Conservation (phyloP, 805 yeast genomes). For the Pichia kluyveri region DNA sequence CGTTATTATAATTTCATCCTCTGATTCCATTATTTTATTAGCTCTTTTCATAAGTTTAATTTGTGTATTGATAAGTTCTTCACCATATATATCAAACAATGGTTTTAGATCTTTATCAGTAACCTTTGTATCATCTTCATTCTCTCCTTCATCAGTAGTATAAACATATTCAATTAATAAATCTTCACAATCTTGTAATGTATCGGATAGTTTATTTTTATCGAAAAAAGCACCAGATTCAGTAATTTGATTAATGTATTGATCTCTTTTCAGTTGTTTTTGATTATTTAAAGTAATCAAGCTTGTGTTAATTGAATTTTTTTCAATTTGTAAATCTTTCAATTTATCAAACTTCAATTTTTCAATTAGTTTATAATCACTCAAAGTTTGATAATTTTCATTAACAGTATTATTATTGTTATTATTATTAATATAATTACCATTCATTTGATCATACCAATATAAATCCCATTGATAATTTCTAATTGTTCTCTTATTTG, state of each 20-base stretch:
- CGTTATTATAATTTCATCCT: constrained; percentile 6
- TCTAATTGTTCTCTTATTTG: constrained; percentile 33
- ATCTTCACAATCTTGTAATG: not conserved
- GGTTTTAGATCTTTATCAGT: not conserved
- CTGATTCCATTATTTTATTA: constrained; percentile 3
- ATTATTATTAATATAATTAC: constrained; percentile 12
- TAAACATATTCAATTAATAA: not conserved
- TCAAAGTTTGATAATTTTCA: not conserved
- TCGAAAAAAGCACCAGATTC: not conserved
- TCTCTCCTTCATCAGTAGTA: constrained; percentile 2
- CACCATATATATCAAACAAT: constrained; percentile 1
- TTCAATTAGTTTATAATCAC: not conserved
- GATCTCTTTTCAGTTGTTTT: not conserved
- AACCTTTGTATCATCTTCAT: not conserved
- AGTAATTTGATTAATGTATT: not conserved
- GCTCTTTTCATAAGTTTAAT: too few relatives aligned
- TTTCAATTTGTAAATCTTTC: not conserved
- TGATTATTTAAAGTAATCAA: not conserved
- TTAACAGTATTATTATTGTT: not conserved
- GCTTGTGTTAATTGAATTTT: not conserved
- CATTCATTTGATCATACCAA: constrained; percentile 37
- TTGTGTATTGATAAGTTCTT: not conserved
- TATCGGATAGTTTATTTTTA: not conserved
- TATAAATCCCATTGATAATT: constrained; percentile 40
- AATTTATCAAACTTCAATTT: constrained; percentile 2